Base-by-base conservation (phyloP, 768 basidiomycete genomes). In the Psilocybe azurescens region DNA sequence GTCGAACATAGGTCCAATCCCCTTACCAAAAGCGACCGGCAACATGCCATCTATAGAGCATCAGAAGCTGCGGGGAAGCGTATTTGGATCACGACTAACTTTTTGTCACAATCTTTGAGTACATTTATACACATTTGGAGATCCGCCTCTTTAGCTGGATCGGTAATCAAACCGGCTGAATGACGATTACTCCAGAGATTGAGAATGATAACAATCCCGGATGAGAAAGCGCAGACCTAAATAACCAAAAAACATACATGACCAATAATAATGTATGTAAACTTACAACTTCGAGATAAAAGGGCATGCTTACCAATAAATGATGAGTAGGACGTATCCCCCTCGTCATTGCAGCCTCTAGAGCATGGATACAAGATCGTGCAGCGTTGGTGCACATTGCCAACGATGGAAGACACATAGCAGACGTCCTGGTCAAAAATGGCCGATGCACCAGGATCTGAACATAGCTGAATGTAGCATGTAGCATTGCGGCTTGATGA, bases 331-430 rank as follows among this genome's bases (percentile, higher is more conserved):
- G 65, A 39, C 24, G 58, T 28, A 49, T 55, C 32, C 52, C 70
- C 9, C 78, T 74, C 41, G 67, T 73, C 41, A 78, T 74, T 46
- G 81, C 79, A 10, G 80, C 75, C 60, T 91, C 89, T 49, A 89
- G 72, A 30, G 94, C 78, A 60, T 89, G 90, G 18, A 82, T 83
- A 60, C 85, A 89, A 0, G 89, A 87, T 3, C 93, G 80, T 1
- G 93, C 90, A 1, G 94, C 87, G 59, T 90, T 80, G 36, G 88
- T 82, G 70, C 88, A 91, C 58, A 88, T 89, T 0, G 88, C 84
- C 14, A 89, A 78, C 0, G 86, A 89, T 9, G 86, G 82, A 56
- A 83, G 80, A 3, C 81, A 76, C 20, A 83, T 65, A 3, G 66
- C 50, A 11, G 79, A 76, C 1, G 74, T 71, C 54, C 75, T 79